phyloP scores from a whole-genome alignment of 371 early-diverging fungal genomes.

The Basidiobolus heterosporus region DNA sequence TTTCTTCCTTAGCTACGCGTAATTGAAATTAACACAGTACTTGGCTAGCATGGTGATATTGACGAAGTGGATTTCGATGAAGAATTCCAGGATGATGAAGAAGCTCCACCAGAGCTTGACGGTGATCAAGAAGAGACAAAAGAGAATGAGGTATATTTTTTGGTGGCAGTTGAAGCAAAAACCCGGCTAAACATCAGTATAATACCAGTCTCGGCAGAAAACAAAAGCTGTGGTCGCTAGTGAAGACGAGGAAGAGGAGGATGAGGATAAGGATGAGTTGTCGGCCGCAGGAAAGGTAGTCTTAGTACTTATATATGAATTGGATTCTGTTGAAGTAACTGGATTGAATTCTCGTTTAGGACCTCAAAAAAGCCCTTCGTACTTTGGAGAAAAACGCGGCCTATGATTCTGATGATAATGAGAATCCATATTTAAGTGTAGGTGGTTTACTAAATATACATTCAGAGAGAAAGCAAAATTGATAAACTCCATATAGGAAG shows the following conservation, averaged over 20 bases:
- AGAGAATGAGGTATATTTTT: constrained; percentile 22
- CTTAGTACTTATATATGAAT: too few relatives aligned
- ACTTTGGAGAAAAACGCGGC: constrained; percentile 50
- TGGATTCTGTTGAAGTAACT: constrained; percentile 11
- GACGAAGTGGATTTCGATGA: constrained; percentile 55
- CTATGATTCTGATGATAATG: constrained; percentile 61
- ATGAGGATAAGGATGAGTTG: constrained; percentile 9
- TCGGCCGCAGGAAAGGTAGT: constrained; percentile 11
- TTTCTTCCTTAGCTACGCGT: too few relatives aligned
- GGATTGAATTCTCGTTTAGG: constrained; percentile 19
- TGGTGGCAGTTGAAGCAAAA: not conserved
- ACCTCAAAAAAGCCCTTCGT: constrained; percentile 51
- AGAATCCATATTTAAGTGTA: constrained; percentile 34
- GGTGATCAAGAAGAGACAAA: constrained; percentile 43
- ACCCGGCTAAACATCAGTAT: not conserved
- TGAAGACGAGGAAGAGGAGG: constrained; percentile 22
- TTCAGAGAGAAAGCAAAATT: too few relatives aligned
- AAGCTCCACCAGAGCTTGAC: constrained; percentile 46
- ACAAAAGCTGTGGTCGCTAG: not conserved
- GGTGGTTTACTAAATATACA: too few relatives aligned
- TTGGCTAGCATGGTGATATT: constrained; percentile 30
- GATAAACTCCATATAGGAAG: too few relatives aligned
- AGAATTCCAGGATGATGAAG: constrained; percentile 73
- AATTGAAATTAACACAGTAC: not conserved
- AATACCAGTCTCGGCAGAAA: constrained; percentile 1